Evolutionary conservation across 768 basidiomycete species (phyloP).

Genomic region (Paxillus rubicundulus): DNA sequence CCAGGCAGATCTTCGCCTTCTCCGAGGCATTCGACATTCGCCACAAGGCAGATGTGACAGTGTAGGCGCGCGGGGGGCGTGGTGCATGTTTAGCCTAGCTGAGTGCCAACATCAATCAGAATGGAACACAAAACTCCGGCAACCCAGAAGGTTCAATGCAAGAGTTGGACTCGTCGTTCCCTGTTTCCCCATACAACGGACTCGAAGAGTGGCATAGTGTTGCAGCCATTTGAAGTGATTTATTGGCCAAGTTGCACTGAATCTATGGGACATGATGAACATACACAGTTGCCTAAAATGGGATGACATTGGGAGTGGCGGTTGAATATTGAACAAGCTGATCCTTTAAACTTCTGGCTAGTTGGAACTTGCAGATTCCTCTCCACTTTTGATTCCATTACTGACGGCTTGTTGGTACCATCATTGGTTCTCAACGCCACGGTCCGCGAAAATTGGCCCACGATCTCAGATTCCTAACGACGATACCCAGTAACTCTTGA

Average conservation of each 20-base stretch:
- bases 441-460: slow-evolving; percentile 3
- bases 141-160: background rate
- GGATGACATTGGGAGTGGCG: slow-evolving; percentile 3
- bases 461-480: background rate
- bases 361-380: background rate
- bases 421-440: background rate
- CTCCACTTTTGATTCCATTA: background rate
- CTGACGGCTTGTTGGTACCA: background rate
- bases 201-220: background rate
- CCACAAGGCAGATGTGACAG: background rate
- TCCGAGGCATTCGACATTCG: background rate
- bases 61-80: background rate
- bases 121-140: background rate
- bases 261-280: no score
- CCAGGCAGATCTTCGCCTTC: background rate
- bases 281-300: slow-evolving; percentile 13
- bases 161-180: background rate
- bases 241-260: no score
- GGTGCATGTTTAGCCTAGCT: slow-evolving; percentile 1
- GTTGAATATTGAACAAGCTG: slow-evolving; percentile 2
- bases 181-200: background rate
- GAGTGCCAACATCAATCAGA: background rate
- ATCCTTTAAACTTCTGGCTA: background rate
- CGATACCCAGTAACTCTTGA: slow-evolving; percentile 8
- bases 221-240: background rate